Base-by-base conservation (phyloP, 345 rosid genomes). In the Carallia pectinifolia region DNA sequence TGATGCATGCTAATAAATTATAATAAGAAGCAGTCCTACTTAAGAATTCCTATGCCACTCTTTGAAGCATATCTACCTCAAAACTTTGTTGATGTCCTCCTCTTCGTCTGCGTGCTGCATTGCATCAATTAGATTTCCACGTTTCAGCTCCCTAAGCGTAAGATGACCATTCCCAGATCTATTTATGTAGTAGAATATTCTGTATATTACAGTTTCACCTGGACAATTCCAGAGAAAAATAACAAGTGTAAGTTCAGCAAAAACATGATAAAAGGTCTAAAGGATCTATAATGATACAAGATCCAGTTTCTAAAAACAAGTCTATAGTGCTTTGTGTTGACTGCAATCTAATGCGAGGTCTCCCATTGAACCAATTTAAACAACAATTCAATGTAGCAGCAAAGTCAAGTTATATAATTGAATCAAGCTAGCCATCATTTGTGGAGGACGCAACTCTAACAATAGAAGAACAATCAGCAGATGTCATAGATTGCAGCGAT, bases 161-260 rank as follows among this genome's bases (percentile, higher is more conserved):
- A 92, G 86, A 76, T 79, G 92, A 48, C 99, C 98, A 89, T 88
- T 88, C 66, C 92, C 94, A 34, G 90, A 69, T 84, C 97, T 86
- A 86, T 90, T 95, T 74, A 92, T 81, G 85, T 87, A 87, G 90
- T 88, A 95, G 81, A 86, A 95, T 80, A 95, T 95, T 86, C 99
- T 82, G 82, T 87, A 95, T 84, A 92, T 86, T 64, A 95, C 99
- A 79, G 99, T 95, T 85, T 95, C 99, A 84, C 97, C 99, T 95
- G 96, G 74, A 60, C 72, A 78, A 79, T 61, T 67, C 72, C 53
- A 64, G 75, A 66, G 83, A 40, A 65, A 71, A 74, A 65, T 62
- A 56, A 15, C 6, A 8, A 12, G 60, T 0, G 48, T 62, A 58
- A 52, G 47, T 79, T 54, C 70, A 19, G 15, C 58, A 10, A 44